phyloP scores from a whole-genome alignment of 495 filamentous ascomycete genomes.

The Penicillium coffeae region DNA sequence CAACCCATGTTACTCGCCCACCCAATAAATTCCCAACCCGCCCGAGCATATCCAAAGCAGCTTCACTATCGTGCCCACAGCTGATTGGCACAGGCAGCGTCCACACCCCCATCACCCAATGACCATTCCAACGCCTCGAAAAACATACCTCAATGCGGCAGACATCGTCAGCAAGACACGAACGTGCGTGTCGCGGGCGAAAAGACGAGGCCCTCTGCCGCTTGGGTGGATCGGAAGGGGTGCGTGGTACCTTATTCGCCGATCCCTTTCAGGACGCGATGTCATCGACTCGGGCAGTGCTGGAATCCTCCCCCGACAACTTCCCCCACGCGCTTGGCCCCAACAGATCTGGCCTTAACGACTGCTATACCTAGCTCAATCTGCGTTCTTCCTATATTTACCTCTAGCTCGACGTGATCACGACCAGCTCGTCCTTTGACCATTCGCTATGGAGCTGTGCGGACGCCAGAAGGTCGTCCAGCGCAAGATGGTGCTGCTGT shows the following conservation, averaged over 20 bases:
- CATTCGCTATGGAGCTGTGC: slow-evolving; percentile 44
- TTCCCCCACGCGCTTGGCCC: slow-evolving; percentile 6
- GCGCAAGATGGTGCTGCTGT: slow-evolving; percentile 97
- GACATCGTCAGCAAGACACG: too few species aligned
- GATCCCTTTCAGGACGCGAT: slow-evolving; percentile 37
- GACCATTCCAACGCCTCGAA: too few species aligned
- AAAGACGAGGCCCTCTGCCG: background rate
- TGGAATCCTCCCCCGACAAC: slow-evolving; percentile 24
- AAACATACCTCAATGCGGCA: too few species aligned
- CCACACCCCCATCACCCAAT: too few species aligned
- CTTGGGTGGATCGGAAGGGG: slow-evolving; percentile 25
- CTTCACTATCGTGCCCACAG: background rate
- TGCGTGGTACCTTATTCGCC: slow-evolving; percentile 34
- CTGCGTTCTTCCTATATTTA: background rate
- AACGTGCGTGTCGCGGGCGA: background rate
- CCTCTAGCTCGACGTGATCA: background rate
- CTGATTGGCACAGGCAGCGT: too few species aligned
- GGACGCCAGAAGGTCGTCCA: slow-evolving; percentile 77
- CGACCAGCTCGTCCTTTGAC: background rate
- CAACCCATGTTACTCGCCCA: too few species aligned
- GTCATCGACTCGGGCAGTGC: slow-evolving; percentile 40
- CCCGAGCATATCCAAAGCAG: background rate
- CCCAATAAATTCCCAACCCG: background rate
- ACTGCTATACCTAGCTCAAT: background rate
- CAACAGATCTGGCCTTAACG: background rate